phyloP scores from a whole-genome alignment of 2,329 filamentous ascomycete species.

The Colletotrichum liaoningense region DNA sequence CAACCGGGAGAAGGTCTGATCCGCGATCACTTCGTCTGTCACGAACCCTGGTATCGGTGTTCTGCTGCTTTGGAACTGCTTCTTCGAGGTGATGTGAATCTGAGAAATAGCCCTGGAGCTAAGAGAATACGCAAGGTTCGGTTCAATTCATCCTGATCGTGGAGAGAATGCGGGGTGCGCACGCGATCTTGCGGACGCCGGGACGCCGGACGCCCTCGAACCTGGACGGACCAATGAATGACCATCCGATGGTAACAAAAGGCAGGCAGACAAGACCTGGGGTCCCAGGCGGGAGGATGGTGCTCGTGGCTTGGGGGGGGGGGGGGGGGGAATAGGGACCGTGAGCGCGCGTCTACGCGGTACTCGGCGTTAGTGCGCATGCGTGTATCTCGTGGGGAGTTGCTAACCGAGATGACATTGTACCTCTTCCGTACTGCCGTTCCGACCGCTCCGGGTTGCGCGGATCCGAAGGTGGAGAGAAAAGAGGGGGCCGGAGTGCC shows the following conservation, averaged over 20 bases:
- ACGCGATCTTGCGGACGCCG: slow-evolving; percentile 5
- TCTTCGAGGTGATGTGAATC: neutral
- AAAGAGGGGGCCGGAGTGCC: neutral
- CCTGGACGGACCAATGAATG: slow-evolving; percentile 1
- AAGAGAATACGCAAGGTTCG: neutral
- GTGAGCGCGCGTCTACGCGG: neutral
- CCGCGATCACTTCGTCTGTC: neutral
- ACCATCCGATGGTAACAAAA: slow-evolving; percentile 9
- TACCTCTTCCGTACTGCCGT: neutral
- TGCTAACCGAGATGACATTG: slow-evolving; percentile 29
- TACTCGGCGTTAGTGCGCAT: slow-evolving; percentile 11
- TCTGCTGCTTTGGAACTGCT: neutral
- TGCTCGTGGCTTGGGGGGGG: neutral
- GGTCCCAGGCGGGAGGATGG: neutral
- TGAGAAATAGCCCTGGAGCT: neutral
- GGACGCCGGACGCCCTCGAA: neutral
- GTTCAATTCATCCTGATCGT: neutral
- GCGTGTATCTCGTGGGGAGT: neutral
- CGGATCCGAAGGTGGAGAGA: neutral
- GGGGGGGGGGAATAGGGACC: neutral
- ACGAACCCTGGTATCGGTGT: neutral
- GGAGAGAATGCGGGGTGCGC: slow-evolving; percentile 23
- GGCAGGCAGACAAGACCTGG: neutral
- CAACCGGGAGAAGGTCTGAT: neutral
- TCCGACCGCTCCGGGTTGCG: neutral